Evolutionary conservation across 352 stramenopile species (phyloP).

Genomic region (Pythium insidiosum): DNA sequence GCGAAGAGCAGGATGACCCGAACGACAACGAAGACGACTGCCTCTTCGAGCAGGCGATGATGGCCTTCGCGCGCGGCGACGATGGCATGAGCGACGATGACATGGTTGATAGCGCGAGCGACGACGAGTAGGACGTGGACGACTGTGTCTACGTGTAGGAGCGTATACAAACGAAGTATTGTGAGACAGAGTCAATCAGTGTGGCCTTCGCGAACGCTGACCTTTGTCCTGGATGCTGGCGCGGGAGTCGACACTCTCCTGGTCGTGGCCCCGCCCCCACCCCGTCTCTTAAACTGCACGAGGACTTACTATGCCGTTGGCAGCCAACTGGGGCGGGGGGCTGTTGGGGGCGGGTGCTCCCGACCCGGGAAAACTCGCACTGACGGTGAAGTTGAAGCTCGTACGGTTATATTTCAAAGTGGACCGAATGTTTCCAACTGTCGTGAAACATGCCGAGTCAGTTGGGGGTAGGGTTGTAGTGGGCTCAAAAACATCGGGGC

Average conservation of each 20-base stretch:
- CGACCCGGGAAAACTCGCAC: neutral
- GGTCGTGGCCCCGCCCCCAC: neutral
- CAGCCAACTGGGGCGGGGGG: slow-evolving; percentile 1
- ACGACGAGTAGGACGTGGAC: neutral
- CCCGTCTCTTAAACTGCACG: slow-evolving; percentile 3
- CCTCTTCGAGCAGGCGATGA: slow-evolving; percentile 2
- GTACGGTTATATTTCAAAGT: neutral
- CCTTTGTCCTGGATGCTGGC: neutral
- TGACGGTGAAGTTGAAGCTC: neutral
- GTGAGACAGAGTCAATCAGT: neutral
- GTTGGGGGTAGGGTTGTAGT: neutral
- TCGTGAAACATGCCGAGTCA: slow-evolving; percentile 1
- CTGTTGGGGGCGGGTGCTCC: too few relatives aligned
- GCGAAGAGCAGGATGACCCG: neutral
- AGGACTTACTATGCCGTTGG: slow-evolving; percentile 1
- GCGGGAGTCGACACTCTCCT: slow-evolving; percentile 1
- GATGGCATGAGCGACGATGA: slow-evolving; percentile 1
- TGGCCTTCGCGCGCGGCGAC: neutral
- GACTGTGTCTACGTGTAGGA: slow-evolving; percentile 3
- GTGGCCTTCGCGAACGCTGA: neutral
- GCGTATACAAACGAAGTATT: slow-evolving; percentile 2
- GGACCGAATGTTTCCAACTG: slow-evolving; percentile 1
- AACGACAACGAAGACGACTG: slow-evolving; percentile 1
- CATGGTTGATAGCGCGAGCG: neutral
- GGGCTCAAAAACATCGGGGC: neutral